Conservation (phyloP, 2,329 filamentous ascomycete genomes). For the Verticillium dahliae region DNA sequence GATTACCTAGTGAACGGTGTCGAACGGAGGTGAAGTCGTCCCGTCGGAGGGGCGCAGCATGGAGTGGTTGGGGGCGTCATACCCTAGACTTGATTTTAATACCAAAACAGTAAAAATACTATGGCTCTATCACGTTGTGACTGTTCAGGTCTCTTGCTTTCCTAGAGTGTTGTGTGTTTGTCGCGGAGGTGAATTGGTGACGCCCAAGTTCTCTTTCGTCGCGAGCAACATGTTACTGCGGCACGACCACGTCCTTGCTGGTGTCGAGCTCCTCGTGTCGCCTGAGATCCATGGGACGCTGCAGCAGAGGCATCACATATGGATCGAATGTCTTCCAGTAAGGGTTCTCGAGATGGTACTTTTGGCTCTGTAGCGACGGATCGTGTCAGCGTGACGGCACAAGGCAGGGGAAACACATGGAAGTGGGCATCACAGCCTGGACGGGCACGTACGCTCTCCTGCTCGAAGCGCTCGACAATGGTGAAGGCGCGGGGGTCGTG, state of each 20-base stretch:
- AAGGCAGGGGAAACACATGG: too few species aligned
- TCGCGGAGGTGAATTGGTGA: neutral
- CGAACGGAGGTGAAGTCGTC: neutral
- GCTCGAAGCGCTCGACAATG: constrained; percentile 67
- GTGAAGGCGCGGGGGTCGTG: constrained; percentile 64
- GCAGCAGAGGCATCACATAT: constrained; percentile 63
- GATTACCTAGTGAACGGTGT: constrained; percentile 3
- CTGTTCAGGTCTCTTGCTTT: neutral
- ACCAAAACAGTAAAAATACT: constrained; percentile 18
- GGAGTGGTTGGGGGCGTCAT: constrained; percentile 9
- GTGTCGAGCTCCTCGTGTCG: constrained; percentile 62
- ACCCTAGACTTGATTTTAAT: constrained; percentile 15
- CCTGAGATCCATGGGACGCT: constrained; percentile 62
- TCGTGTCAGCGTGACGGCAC: neutral
- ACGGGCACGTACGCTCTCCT: constrained; percentile 47
- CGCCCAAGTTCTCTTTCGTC: neutral
- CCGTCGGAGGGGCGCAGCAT: neutral
- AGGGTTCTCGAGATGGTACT: constrained; percentile 60
- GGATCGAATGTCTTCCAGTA: constrained; percentile 74
- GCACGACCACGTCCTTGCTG: constrained; percentile 37
- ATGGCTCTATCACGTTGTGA: neutral
- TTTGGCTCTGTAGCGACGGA: constrained; percentile 38
- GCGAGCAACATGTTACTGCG: constrained; percentile 2
- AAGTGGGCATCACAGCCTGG: too few species aligned
- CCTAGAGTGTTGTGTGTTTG: neutral